These are phyloP conservation scores for Wickerhamiella azyma DNA, from an alignment of 805 yeast species.

Conservation along the genomic window DNA sequence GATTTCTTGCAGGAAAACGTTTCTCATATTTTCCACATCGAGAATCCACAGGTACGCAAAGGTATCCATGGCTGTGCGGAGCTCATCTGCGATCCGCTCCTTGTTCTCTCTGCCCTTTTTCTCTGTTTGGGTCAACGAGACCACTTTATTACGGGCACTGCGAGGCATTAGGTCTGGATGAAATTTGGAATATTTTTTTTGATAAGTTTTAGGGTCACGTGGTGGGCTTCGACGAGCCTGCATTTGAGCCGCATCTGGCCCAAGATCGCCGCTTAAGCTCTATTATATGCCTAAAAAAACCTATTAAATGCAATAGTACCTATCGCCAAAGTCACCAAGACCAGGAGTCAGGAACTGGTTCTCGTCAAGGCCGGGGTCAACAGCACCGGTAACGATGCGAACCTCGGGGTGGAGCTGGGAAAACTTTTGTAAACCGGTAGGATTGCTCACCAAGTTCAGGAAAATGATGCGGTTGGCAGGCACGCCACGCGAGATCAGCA, in stretches of 20 bases:
- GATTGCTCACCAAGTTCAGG: constrained; percentile 82
- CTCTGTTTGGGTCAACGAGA: constrained; percentile 89
- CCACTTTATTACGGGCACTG: constrained; percentile 91
- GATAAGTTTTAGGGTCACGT: background rate
- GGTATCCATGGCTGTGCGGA: constrained; percentile 66
- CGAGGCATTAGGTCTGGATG: constrained; percentile 58
- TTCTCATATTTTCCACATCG: constrained; percentile 81
- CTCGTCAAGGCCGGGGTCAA: constrained; percentile 78
- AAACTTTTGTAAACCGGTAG: constrained; percentile 81
- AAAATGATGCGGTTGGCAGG: constrained; percentile 76
- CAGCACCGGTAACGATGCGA: constrained; percentile 83
- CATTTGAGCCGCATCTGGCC: no score
- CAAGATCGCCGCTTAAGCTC: no score
- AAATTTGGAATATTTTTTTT: background rate
- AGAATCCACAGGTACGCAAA: constrained; percentile 75
- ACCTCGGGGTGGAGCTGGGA: constrained; percentile 68
- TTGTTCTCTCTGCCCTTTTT: constrained; percentile 91
- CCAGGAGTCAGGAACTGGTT: constrained; percentile 84
- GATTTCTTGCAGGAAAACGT: constrained; percentile 86
- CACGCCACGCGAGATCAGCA: constrained; percentile 74
- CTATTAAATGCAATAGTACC: constrained; percentile 66
- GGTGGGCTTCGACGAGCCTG: background rate
- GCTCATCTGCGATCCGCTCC: constrained; percentile 79
- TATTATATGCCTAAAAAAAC: constrained; percentile 28
- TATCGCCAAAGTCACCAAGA: constrained; percentile 94